A percentile compares a stretch with the other conserved stretches of the same genome.
Conservation (phyloP, 768 basidiomycete genomes). For the Symmetrospora coprosmae region DNA sequence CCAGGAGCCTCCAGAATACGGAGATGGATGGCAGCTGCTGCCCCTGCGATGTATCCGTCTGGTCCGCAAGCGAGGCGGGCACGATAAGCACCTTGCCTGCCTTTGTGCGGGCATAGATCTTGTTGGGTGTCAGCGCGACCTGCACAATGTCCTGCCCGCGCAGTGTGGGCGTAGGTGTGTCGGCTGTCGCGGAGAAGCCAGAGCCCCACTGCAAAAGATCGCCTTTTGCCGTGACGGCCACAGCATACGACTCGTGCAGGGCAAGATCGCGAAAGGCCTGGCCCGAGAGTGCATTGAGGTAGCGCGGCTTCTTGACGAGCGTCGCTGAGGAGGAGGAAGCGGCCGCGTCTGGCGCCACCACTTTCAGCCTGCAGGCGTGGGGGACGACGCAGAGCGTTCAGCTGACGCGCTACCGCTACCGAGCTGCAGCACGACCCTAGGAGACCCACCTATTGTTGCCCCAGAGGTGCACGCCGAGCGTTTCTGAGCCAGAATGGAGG, state of each 20-base stretch:
- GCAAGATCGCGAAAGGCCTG: constrained; percentile 60
- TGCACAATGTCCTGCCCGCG: constrained; percentile 24
- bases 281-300: constrained; percentile 41
- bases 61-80: constrained; percentile 44
- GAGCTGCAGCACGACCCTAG: not conserved
- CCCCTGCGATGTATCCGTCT: constrained; percentile 40
- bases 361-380: not conserved
- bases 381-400: not conserved
- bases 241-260: constrained; percentile 46
- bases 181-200: constrained; percentile 41
- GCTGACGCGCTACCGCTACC: not conserved
- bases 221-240: constrained; percentile 62
- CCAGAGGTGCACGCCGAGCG: not conserved
- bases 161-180: constrained; percentile 33
- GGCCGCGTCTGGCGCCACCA: not conserved
- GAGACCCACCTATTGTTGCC: constrained; percentile 2
- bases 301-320: constrained; percentile 23
- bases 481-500: not conserved
- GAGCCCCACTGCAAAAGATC: constrained; percentile 76
- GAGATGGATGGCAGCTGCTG: constrained; percentile 37
- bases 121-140: constrained; percentile 29
- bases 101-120: constrained; percentile 62
- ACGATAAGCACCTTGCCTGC: constrained; percentile 63
- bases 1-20: constrained; percentile 1
- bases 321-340: not conserved